Evolutionary conservation across 2,329 filamentous ascomycete species (phyloP).

Genomic region (Didymosphaeria variabile): DNA sequence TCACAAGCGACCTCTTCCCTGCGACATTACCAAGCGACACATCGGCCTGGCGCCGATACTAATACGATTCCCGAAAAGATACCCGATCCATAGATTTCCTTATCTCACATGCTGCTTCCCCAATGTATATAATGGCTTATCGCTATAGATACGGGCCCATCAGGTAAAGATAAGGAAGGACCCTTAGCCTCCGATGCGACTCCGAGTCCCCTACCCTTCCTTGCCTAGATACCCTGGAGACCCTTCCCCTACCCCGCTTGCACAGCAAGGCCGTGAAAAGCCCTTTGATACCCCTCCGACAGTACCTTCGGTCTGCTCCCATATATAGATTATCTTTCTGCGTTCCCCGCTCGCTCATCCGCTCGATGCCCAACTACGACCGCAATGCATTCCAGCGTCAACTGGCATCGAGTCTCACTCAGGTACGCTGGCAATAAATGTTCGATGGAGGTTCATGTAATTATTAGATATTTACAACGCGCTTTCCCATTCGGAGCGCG

Average conservation of each 20-base stretch:
- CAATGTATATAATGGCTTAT: constrained; percentile 9
- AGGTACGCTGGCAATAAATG: not conserved
- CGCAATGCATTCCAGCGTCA: not conserved
- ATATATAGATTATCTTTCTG: not conserved
- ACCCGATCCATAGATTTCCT: constrained; percentile 10
- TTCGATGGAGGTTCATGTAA: not conserved
- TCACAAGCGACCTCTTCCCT: not conserved
- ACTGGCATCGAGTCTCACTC: not conserved
- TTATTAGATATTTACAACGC: not conserved
- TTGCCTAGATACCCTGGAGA: not conserved
- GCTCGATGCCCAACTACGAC: not conserved
- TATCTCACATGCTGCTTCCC: not conserved
- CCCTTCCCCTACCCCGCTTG: not conserved
- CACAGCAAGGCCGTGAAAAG: constrained; percentile 2
- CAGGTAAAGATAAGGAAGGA: constrained; percentile 3
- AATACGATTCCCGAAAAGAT: constrained; percentile 1
- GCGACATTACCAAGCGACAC: not conserved
- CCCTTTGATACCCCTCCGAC: not conserved
- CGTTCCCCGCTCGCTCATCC: constrained; percentile 10
- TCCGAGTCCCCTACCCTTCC: not conserved
- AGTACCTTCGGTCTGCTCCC: no score
- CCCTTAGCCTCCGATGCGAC: not conserved
- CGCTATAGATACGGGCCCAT: not conserved
- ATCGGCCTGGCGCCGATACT: constrained; percentile 9
- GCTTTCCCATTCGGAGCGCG: not conserved